A percentile compares a stretch with the other conserved stretches of the same genome.
Evolutionary conservation across 768 basidiomycete genomes (phyloP).

Genomic region (Mrakia hoshinonis): DNA sequence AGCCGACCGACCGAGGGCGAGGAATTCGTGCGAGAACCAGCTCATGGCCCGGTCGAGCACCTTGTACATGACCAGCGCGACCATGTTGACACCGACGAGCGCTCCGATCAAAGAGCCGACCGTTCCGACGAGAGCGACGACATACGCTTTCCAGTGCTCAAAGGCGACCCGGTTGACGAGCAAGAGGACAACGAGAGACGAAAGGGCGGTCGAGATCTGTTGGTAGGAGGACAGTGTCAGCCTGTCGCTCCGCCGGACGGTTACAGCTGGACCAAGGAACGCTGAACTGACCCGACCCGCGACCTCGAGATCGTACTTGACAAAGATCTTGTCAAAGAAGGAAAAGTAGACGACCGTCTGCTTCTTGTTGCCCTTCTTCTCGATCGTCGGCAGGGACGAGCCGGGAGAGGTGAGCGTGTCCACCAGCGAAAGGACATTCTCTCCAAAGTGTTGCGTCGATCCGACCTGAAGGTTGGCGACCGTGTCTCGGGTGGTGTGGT

Average conservation of each 20-base stretch:
- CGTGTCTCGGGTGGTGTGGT: constrained; percentile 24
- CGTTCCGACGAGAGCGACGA: not conserved
- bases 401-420: constrained; percentile 16
- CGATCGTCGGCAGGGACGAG: not conserved
- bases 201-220: constrained; percentile 5
- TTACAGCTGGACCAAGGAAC: not conserved
- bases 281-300: not conserved
- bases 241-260: not conserved
- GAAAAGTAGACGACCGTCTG: constrained; percentile 23
- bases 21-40: constrained; percentile 17
- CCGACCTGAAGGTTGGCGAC: constrained; percentile 22
- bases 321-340: constrained; percentile 21
- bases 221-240: not conserved
- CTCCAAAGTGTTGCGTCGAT: constrained; percentile 29
- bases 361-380: constrained; percentile 3
- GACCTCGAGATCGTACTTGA: constrained; percentile 21
- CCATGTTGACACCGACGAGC: constrained; percentile 10
- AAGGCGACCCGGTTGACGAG: constrained; percentile 22
- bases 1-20: not conserved
- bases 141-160: constrained; percentile 7
- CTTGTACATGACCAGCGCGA: constrained; percentile 19
- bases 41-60: constrained; percentile 17
- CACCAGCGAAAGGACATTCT: constrained; percentile 25
- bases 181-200: constrained; percentile 12
- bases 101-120: constrained; percentile 14